Conservation (phyloP, 495 filamentous ascomycete species). For the Trichoderma virens region DNA sequence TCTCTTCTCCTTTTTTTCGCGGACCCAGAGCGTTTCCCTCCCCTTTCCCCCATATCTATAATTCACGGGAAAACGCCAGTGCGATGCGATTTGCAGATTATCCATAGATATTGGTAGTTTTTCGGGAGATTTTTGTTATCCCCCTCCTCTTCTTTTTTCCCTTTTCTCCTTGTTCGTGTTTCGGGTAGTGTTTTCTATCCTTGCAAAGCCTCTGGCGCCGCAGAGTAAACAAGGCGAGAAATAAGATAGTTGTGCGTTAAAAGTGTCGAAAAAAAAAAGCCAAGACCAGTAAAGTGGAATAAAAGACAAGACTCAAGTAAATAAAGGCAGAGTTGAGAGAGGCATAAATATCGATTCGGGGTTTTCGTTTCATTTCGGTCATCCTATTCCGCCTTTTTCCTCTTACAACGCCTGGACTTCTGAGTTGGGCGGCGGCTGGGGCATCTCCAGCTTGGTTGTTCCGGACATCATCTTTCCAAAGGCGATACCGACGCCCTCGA, state of each 20-base stretch:
- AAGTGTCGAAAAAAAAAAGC: neutral
- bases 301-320: neutral
- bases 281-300: neutral
- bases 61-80: constrained; percentile 9
- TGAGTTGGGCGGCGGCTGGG: neutral
- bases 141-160: neutral
- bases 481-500: constrained; percentile 95
- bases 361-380: neutral
- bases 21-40: neutral
- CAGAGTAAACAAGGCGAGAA: neutral
- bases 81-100: constrained; percentile 6
- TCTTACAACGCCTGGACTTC: constrained; percentile 7
- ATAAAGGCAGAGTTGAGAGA: constrained; percentile 9
- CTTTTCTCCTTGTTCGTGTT: neutral
- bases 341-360: neutral
- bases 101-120: neutral
- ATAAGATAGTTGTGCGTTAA: neutral
- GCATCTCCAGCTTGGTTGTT: constrained; percentile 75
- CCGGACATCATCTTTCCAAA: constrained; percentile 96
- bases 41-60: constrained; percentile 7
- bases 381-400: neutral
- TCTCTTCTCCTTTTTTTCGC: neutral
- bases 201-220: neutral
- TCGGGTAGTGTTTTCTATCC: neutral
- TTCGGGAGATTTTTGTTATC: neutral